phyloP scores from a whole-genome alignment of 148 eudicot genomes.

The Cornus suecica region DNA sequence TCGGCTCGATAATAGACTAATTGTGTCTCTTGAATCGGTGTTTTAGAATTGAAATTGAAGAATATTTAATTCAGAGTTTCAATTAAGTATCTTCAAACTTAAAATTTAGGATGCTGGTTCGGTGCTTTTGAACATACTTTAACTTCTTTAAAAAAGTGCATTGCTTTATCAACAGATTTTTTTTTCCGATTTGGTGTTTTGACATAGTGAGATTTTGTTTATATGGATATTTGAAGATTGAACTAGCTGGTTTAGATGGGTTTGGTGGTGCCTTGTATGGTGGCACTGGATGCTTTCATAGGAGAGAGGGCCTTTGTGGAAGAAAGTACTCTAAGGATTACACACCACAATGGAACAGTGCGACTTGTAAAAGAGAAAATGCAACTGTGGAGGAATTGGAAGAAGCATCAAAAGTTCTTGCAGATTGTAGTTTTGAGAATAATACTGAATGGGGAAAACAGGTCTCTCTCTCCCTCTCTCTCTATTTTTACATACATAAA shows the following conservation, averaged over 20 bases:
- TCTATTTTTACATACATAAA: background rate
- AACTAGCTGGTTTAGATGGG: slow-evolving; percentile 42
- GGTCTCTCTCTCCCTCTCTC: slow-evolving; percentile 21
- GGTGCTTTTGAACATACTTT: too few relatives aligned
- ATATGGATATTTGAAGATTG: slow-evolving; percentile 20
- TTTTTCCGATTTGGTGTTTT: too few relatives aligned
- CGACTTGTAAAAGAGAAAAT: background rate
- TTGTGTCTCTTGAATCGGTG: too few relatives aligned
- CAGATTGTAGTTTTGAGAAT: slow-evolving; percentile 43
- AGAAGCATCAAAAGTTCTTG: slow-evolving; percentile 31
- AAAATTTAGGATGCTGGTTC: too few relatives aligned
- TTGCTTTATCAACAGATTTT: too few relatives aligned
- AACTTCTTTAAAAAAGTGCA: too few relatives aligned
- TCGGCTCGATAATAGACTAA: too few relatives aligned
- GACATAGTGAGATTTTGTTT: background rate
- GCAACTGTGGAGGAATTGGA: slow-evolving; percentile 31
- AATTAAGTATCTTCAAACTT: too few relatives aligned
- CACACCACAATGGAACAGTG: slow-evolving; percentile 10
- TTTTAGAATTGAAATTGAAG: too few relatives aligned
- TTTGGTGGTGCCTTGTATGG: slow-evolving; percentile 28
- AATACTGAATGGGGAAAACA: slow-evolving; percentile 50
- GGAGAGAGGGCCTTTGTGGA: slow-evolving; percentile 42
- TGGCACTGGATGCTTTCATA: slow-evolving; percentile 50
- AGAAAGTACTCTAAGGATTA: slow-evolving; percentile 12
- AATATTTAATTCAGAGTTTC: too few relatives aligned